Base-by-base conservation (phyloP, 139 green algal species). In the Micromonas commoda region DNA sequence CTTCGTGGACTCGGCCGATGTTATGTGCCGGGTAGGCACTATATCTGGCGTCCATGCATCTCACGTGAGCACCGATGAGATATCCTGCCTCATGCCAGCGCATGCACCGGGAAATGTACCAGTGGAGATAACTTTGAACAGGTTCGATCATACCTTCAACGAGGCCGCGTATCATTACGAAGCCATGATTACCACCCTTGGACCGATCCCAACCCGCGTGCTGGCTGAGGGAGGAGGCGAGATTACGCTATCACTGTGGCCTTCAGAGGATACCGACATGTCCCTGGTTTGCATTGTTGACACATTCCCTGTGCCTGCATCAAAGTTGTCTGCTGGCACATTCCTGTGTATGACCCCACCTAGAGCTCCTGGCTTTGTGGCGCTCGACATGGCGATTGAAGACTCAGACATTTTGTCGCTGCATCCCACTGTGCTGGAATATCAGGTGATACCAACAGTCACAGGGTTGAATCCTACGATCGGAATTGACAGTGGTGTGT, bases 61-160 rank as follows among this genome's bases (percentile, higher is more conserved):
- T 34, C 33, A 64, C 6, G 24, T 61, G 3, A 35, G 34, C 16
- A n/a, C 69, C 3, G 69, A 76, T 34, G 20, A 35, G 28, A 31
- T 76, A 29, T 26, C 23, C 6, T 76, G 69, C 34, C 24, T 63
- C 5, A 29, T 64, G 34, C 69, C 69, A 2, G 69, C 69, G 32
- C 69, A 76, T 33, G 24, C 34, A n/a, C 69, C 69, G 4, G 69
- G 34, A 13, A n/a, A 3, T 32, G 69, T 76, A 5, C 21, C n/a
- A 3, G 16, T 76, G 4, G 39, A 61, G 23, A 35, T 76, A 3
- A 39, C 69, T 29, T 28, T 76, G 39, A 76, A 76, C 69, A 33
- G 33, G 3, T 4, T 4, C 4, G 64, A 71, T 39, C 13, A 26
- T 13, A 33, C 29, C 4, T 13, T 20, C 2, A 38, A 29, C 13